Base-by-base conservation (phyloP, 495 filamentous ascomycete species). In the Penicillium angulare region DNA sequence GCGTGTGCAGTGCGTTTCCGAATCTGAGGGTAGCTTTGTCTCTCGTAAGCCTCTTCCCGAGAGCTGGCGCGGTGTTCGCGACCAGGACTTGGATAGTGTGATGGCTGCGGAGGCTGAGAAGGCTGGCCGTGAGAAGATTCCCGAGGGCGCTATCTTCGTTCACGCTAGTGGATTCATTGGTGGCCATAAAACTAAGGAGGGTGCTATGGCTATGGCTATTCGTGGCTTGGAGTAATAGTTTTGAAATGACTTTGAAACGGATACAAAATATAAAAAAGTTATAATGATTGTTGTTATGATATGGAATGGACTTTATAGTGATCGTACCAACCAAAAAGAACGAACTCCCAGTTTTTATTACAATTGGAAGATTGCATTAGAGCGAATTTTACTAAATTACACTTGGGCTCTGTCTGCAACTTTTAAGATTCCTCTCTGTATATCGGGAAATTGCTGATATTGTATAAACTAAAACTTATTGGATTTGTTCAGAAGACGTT, bases 131-230 rank as follows among this genome's bases (percentile, higher is more conserved):
- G 51, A 62, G 18, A 66, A 67, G 56, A 61, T 75, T 26, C 74
- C 74, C 3, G 71, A 73, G 22, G 93, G 92, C 5, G 82, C 88
- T 32, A 83, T 97, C 18, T 98, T 98, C 65, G 87, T 96, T 45
- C 93, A 98, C 59, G 92, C 93, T 7, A 86, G 84, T 45, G 95
- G 93, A 4, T 98, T 98, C 67, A 96, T 97, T 67, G 93, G 95
- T 15, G 93, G 93, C 3, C 95, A 96, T 65, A 85, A 86, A 75
- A 92, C 86, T 0, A 90, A 85, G 61, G 90, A 95, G 42, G 95
- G 93, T n/a, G 92, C 85, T 21, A 75, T 88, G 62, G 81, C 83
- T 41, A 92, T 97, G 90, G 91, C 92, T 32, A 74, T 81, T 61
- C 88, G 85, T 71, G 85, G 89, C 7, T 67, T 85, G 54, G 79